Percentiles rank a stretch among this genome's conserved stretches.
These are phyloP conservation scores for Trichoderma semiorbis DNA, from an alignment of 2,329 filamentous ascomycete species.

Conservation along the genomic window DNA sequence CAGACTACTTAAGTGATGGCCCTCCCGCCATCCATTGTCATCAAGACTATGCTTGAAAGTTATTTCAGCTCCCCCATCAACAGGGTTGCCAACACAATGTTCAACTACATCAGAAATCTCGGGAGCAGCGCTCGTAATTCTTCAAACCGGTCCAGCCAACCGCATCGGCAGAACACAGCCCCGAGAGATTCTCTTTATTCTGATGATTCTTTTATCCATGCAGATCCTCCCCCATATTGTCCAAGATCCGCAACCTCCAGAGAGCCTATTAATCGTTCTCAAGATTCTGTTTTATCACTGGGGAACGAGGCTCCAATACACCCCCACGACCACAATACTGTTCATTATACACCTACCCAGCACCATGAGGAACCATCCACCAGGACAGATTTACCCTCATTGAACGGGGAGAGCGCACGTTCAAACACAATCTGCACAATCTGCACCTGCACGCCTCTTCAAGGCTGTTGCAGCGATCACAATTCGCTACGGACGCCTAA, in stretches of 20 bases:
- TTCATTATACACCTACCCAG: not conserved
- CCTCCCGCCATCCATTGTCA: not conserved
- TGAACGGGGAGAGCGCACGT: fast-evolving
- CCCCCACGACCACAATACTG: not conserved
- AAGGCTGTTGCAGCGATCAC: not conserved
- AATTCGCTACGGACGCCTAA: not conserved
- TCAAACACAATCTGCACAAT: not conserved
- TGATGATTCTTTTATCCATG: not conserved
- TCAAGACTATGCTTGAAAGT: not conserved
- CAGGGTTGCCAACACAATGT: not conserved
- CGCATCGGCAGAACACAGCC: not conserved
- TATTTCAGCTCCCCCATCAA: not conserved
- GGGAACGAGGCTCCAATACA: not conserved
- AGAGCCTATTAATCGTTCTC: not conserved
- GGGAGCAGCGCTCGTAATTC: not conserved
- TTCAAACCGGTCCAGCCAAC: not conserved
- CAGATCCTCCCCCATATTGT: not conserved
- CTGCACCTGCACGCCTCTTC: not conserved
- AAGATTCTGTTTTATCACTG: not conserved
- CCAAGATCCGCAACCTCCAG: not conserved
- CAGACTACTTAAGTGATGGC: not conserved
- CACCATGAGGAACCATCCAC: not conserved
- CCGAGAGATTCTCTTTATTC: not conserved
- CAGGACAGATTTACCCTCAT: not conserved
- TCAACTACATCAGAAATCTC: not conserved